These are phyloP conservation scores for Amanita muscaria DNA, from an alignment of 768 basidiomycete genomes.

Conservation along the genomic window DNA sequence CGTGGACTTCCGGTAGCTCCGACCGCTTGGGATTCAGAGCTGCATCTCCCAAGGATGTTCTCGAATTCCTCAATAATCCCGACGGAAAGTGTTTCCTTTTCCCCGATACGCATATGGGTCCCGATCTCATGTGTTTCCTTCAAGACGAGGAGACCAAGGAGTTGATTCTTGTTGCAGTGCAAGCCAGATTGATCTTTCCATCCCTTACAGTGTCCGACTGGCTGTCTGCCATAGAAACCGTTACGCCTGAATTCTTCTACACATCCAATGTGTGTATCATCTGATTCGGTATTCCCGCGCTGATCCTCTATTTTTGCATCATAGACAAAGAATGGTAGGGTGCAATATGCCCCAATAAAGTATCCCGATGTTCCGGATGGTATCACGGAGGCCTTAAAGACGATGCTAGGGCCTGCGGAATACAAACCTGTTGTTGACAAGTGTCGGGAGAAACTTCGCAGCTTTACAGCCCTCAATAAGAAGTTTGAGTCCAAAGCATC, in stretches of 20 bases:
- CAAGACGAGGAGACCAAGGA: conserved; percentile 12
- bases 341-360: conserved; percentile 6
- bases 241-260: conserved; percentile 7
- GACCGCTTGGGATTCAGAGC: conserved; percentile 5
- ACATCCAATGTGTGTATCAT: conserved; percentile 5
- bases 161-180: conserved; percentile 11
- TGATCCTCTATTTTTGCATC: conserved; percentile 5
- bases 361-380: conserved; percentile 7
- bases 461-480: conserved; percentile 3
- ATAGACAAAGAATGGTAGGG: conserved; percentile 7
- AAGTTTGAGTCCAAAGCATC: background rate
- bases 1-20: conserved; percentile 9
- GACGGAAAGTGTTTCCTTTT: conserved; percentile 9
- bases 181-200: conserved; percentile 6
- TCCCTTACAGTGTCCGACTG: conserved; percentile 5
- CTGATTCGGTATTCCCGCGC: background rate
- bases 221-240: conserved; percentile 5
- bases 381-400: conserved; percentile 3
- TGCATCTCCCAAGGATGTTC: conserved; percentile 6
- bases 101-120: conserved; percentile 13
- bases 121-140: conserved; percentile 12
- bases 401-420: conserved; percentile 6
- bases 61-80: conserved; percentile 7
- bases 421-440: conserved; percentile 8
- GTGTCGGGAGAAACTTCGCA: conserved; percentile 9